phyloP scores from a whole-genome alignment of 805 yeast species.

The Barnettozyma salicaria region DNA sequence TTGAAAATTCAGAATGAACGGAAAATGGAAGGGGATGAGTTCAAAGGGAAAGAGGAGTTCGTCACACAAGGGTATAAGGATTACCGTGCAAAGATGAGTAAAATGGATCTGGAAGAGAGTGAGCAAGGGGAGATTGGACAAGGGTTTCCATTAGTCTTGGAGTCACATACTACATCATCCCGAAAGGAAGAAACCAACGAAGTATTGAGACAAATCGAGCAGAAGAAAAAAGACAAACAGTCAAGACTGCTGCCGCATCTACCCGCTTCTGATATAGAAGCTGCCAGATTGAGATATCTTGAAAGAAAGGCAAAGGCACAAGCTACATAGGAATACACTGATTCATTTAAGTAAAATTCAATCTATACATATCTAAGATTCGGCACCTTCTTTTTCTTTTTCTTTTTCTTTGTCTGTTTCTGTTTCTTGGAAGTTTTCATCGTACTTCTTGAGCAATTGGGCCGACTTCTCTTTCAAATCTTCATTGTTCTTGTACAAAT shows the following conservation, averaged over 20 bases:
- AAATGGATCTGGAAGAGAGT: slow-evolving; percentile 1
- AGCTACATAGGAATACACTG: too few relatives aligned
- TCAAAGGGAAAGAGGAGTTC: slow-evolving; percentile 38
- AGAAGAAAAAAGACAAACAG: neutral
- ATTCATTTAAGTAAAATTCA: too few relatives aligned
- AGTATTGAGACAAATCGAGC: slow-evolving; percentile 8
- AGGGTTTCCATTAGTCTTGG: neutral
- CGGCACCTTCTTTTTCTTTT: too few relatives aligned
- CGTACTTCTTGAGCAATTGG: slow-evolving; percentile 43
- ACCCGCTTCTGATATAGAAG: slow-evolving; percentile 12
- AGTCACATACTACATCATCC: neutral
- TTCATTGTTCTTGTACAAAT: slow-evolving; percentile 43
- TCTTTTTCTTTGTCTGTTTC: neutral
- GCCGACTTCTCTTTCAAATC: slow-evolving; percentile 43
- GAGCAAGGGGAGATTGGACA: slow-evolving; percentile 1
- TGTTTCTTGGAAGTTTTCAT: slow-evolving; percentile 14
- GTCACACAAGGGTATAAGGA: slow-evolving; percentile 42
- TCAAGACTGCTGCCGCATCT: slow-evolving; percentile 20
- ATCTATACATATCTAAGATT: too few relatives aligned
- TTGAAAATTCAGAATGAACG: slow-evolving; percentile 33
- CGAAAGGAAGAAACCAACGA: slow-evolving; percentile 9
- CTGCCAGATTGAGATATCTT: slow-evolving; percentile 16
- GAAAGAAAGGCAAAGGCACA: too few relatives aligned
- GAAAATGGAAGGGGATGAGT: slow-evolving; percentile 34
- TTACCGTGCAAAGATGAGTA: slow-evolving; percentile 19